Conservation (phyloP, 177 flowering plant genomes). For the Vitis hybrid region DNA sequence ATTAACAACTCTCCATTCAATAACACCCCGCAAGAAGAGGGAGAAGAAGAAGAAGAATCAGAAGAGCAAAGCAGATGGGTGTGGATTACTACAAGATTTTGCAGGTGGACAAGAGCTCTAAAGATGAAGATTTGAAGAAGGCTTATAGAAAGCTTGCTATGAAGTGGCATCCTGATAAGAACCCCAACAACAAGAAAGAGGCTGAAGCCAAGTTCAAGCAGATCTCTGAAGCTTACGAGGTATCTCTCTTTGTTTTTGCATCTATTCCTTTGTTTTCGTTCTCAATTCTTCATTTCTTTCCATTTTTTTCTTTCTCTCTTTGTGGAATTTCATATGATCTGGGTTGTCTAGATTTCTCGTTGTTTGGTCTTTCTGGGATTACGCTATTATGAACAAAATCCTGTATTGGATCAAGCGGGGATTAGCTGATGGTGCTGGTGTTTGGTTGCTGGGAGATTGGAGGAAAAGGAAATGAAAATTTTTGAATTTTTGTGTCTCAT, state of each 20-base stretch:
- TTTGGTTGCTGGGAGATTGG: too few species aligned
- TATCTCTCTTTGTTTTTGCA: slow-evolving; percentile 6
- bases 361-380: too few species aligned
- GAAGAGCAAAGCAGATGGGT: slow-evolving; percentile 35
- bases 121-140: slow-evolving; percentile 64
- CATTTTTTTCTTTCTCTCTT: too few species aligned
- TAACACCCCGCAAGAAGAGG: too few species aligned
- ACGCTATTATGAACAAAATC: too few species aligned
- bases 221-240: slow-evolving; percentile 73
- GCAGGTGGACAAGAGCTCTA: slow-evolving; percentile 52
- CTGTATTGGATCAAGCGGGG: too few species aligned
- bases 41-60: slow-evolving; percentile 6
- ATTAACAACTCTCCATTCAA: too few species aligned
- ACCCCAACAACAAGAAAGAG: slow-evolving; percentile 59
- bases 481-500: too few species aligned
- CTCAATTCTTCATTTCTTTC: not conserved
- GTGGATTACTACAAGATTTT: slow-evolving; percentile 63
- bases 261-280: not conserved
- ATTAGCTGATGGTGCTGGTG: too few species aligned
- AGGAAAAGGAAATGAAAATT: too few species aligned
- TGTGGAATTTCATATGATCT: too few species aligned
- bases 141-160: slow-evolving; percentile 66
- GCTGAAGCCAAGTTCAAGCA: slow-evolving; percentile 69
- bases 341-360: too few species aligned
- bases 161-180: slow-evolving; percentile 76